Conservation (phyloP, 208 protist genomes). For the Phytomonas francai region DNA sequence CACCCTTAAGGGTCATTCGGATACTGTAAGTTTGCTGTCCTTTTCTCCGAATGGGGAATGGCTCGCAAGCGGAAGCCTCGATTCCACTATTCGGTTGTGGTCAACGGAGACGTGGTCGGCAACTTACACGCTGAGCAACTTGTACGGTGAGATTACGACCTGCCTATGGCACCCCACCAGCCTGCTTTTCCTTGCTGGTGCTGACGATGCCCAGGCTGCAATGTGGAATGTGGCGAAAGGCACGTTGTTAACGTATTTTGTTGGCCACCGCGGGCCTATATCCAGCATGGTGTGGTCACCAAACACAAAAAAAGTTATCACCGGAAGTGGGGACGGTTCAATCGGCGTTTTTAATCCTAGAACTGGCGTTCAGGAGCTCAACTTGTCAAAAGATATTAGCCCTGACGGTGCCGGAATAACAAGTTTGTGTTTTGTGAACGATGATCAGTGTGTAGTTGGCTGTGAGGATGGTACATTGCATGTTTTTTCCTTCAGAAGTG, state of each 20-base stretch:
- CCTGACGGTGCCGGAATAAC: slow-evolving; percentile 67
- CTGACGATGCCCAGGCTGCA: slow-evolving; percentile 85
- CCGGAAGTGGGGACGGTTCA: slow-evolving; percentile 85
- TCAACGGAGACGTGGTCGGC: slow-evolving; percentile 62
- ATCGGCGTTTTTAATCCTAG: slow-evolving; percentile 90
- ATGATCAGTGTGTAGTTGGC: slow-evolving; percentile 69
- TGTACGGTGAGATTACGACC: slow-evolving; percentile 73
- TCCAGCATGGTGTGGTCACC: slow-evolving; percentile 78
- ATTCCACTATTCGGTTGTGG: slow-evolving; percentile 69
- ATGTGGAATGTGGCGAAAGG: slow-evolving; percentile 92
- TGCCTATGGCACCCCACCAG: slow-evolving; percentile 93
- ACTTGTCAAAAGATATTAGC: slow-evolving; percentile 62
- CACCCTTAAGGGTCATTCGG: slow-evolving; percentile 61
- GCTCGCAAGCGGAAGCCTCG: slow-evolving; percentile 71
- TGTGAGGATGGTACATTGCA: slow-evolving; percentile 85
- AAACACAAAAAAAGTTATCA: slow-evolving; percentile 87
- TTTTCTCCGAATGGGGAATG: slow-evolving; percentile 77
- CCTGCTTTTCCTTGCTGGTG: slow-evolving; percentile 82
- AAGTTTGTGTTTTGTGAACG: slow-evolving; percentile 48
- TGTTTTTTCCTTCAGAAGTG: slow-evolving; percentile 56
- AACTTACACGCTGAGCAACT: slow-evolving; percentile 68
- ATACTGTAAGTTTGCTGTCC: slow-evolving; percentile 69
- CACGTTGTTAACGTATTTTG: slow-evolving; percentile 87
- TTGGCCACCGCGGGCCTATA: slow-evolving; percentile 82
- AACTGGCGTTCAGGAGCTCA: slow-evolving; percentile 57